Percentiles rank a stretch among this genome's conserved stretches.
Conservation (phyloP, 306 rosid genomes). For the Corylus heterophylla region DNA sequence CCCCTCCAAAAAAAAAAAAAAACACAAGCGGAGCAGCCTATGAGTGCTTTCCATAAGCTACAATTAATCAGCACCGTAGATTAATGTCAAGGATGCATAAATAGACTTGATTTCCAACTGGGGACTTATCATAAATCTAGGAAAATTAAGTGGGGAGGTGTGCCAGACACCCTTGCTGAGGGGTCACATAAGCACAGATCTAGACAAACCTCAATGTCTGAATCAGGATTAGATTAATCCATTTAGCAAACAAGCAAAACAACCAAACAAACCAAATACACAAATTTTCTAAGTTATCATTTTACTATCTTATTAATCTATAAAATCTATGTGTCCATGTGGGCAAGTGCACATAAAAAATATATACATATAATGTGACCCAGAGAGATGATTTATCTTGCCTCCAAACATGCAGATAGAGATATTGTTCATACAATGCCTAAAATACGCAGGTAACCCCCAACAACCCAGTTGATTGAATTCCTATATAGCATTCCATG, state of each 20-base stretch:
- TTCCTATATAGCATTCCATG: neutral
- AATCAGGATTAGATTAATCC: neutral
- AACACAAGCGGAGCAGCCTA: slow-evolving; percentile 2
- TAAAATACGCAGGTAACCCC: neutral
- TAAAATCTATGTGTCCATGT: neutral
- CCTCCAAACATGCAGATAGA: neutral
- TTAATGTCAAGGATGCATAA: neutral
- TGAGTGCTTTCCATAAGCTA: neutral
- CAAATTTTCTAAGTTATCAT: neutral
- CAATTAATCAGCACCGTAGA: neutral
- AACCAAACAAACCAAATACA: neutral
- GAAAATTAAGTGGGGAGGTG: neutral
- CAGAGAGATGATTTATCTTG: neutral
- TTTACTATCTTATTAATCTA: neutral
- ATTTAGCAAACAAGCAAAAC: neutral
- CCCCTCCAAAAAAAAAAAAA: neutral
- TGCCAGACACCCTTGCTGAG: neutral
- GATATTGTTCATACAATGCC: neutral
- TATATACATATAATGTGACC: neutral
- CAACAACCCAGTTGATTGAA: neutral
- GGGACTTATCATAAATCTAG: neutral
- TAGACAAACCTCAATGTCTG: slow-evolving; percentile 7
- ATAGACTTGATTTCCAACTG: neutral
- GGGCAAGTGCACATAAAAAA: neutral
- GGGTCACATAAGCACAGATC: neutral